Evolutionary conservation across 2,329 filamentous ascomycete species (phyloP).

Genomic region (Diplodia mutila): DNA sequence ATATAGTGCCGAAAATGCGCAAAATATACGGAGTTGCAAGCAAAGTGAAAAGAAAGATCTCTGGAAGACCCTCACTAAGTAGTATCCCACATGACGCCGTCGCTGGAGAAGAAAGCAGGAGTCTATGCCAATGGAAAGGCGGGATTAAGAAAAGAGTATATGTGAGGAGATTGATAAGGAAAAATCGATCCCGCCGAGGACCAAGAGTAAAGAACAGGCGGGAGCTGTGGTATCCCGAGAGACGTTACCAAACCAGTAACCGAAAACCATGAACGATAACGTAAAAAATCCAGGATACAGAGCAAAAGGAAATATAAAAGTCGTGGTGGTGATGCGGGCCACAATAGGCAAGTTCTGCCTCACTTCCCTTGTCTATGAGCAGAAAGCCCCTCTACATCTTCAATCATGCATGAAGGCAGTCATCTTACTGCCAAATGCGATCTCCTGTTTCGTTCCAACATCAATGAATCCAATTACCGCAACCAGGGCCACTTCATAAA

Average conservation of each 20-base stretch:
- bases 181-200: neutral
- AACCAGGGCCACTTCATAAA: neutral
- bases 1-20: constrained; percentile 5
- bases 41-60: neutral
- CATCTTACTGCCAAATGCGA: neutral
- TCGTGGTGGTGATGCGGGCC: neutral
- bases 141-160: neutral
- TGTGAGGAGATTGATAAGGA: neutral
- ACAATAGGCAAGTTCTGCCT: neutral
- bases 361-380: neutral
- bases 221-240: constrained; percentile 15
- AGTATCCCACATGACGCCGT: constrained; percentile 5
- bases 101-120: constrained; percentile 1
- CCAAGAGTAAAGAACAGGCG: neutral
- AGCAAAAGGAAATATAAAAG: neutral
- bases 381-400: neutral
- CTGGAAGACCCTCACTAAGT: neutral
- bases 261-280: neutral
- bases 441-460: neutral
- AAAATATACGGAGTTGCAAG: neutral
- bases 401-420: neutral
- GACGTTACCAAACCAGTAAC: neutral
- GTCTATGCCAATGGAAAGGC: neutral
- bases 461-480: neutral
- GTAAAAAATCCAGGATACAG: neutral